These are phyloP conservation scores for Wickerhamiella sorbophila DNA, from an alignment of 805 yeast species.

Conservation along the genomic window DNA sequence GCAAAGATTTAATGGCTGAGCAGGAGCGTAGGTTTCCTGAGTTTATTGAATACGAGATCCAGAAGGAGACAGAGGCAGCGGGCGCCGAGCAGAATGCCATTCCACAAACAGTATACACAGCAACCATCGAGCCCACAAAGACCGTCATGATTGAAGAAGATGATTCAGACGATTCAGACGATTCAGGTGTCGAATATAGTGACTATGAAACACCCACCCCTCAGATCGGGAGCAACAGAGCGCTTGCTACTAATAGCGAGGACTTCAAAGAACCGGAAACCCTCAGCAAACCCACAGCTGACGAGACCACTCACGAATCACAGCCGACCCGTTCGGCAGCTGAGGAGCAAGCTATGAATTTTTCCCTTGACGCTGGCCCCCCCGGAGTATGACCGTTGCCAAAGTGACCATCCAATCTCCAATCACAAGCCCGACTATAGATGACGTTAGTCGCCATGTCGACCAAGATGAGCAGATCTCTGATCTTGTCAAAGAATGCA, in stretches of 20 bases:
- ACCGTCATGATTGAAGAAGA: slow-evolving; percentile 81
- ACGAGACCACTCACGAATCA: too few species aligned
- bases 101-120: slow-evolving; percentile 24
- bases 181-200: slow-evolving; percentile 1
- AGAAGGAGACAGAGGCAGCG: neutral
- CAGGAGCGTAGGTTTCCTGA: slow-evolving; percentile 62
- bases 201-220: slow-evolving; percentile 7
- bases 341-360: too few species aligned
- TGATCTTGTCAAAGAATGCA: slow-evolving; percentile 33
- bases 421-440: neutral
- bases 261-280: too few species aligned
- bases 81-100: neutral
- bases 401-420: neutral
- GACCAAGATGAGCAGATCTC: slow-evolving; percentile 32
- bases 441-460: neutral
- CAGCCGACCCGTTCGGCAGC: too few species aligned
- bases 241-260: too few species aligned
- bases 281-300: too few species aligned
- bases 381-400: too few species aligned
- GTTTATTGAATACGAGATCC: slow-evolving; percentile 15
- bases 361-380: too few species aligned
- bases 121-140: slow-evolving; percentile 70
- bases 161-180: slow-evolving; percentile 35
- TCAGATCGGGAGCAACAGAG: too few species aligned
- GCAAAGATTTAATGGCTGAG: slow-evolving; percentile 76